Percentiles rank a stretch among this genome's conserved stretches.
Evolutionary conservation across 2,329 filamentous ascomycete genomes (phyloP).

Genomic region (Curvularia verruculosa): DNA sequence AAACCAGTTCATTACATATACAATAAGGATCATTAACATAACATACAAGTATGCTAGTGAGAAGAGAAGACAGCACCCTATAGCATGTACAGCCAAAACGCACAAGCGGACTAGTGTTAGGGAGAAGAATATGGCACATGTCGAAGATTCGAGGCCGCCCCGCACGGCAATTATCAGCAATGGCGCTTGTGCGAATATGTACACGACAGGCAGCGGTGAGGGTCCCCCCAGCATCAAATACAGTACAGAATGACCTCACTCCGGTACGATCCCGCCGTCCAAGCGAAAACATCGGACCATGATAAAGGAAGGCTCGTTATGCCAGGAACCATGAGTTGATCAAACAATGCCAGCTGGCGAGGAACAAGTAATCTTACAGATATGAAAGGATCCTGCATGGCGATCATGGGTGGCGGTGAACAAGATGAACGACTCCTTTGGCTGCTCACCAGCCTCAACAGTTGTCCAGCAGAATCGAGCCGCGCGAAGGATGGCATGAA

Average conservation of each 20-base stretch:
- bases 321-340: slow-evolving; percentile 10
- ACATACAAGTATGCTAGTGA: neutral
- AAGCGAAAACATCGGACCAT: neutral
- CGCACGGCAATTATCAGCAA: neutral
- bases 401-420: slow-evolving; percentile 16
- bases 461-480: slow-evolving; percentile 3
- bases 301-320: slow-evolving; percentile 5
- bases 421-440: slow-evolving; percentile 18
- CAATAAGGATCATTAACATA: too few species aligned
- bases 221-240: slow-evolving; percentile 2
- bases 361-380: slow-evolving; percentile 12
- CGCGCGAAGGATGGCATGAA: slow-evolving; percentile 4
- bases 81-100: neutral
- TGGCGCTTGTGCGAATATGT: neutral
- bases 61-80: neutral
- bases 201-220: neutral
- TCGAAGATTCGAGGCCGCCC: neutral
- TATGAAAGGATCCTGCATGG: slow-evolving; percentile 23
- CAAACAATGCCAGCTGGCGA: slow-evolving; percentile 4
- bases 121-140: neutral
- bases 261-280: neutral
- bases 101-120: neutral
- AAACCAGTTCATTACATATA: neutral
- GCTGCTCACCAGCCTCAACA: slow-evolving; percentile 15
- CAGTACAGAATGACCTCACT: slow-evolving; percentile 13